Base-by-base conservation (phyloP, 139 green algal genomes). In the Coelastrella sp. region DNA sequence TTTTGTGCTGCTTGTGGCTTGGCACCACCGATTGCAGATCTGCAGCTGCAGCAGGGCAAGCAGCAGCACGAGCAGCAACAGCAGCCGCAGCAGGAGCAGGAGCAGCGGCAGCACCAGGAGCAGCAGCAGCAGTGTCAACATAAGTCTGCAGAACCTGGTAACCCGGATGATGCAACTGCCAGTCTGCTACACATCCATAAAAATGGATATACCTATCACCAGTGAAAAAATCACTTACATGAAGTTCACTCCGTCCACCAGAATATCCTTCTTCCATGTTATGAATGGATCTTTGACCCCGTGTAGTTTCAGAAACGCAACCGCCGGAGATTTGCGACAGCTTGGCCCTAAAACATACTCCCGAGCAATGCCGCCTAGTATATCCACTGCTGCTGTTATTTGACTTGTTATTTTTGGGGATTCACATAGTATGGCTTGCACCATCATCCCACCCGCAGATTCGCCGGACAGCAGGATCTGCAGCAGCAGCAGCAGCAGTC, bases 401-500 rank as follows among this genome's bases (percentile, higher is more conserved):
- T 14, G 5, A 4, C 19, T 4, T 19, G 77, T 14, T 8, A 91
- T n/a, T 6, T 11, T 19, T 60, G 32, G 7, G 14, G 64, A 83
- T 23, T 91, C 47, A 65, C 87, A 91, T 4, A 91, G 87, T 65
- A 91, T 65, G 47, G 58, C 11, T 8, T 91, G 56, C 61, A 87
- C 79, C 87, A 91, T 81, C 87, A 91, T 91, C 17, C 78, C 87
- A 8, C 87, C 87, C 32, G 78, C 64, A 20, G 64, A 82, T 32
- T 80, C 79, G 10, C 87, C 87, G 6, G 87, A 83, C 0, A 91
- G 87, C 23, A 81, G 83, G 5, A 76, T 8, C 87, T 91, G 78
- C 68, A 76, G 68, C 68, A 76, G 68, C 68, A 76, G 68, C 68
- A 76, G 68, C 68, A 76, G 68, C 68, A 76, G 68, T 17, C n/a